A percentile compares a stretch with the other conserved stretches of the same genome.
Conservation (phyloP, 768 basidiomycete genomes). For the Suillus alpinus region DNA sequence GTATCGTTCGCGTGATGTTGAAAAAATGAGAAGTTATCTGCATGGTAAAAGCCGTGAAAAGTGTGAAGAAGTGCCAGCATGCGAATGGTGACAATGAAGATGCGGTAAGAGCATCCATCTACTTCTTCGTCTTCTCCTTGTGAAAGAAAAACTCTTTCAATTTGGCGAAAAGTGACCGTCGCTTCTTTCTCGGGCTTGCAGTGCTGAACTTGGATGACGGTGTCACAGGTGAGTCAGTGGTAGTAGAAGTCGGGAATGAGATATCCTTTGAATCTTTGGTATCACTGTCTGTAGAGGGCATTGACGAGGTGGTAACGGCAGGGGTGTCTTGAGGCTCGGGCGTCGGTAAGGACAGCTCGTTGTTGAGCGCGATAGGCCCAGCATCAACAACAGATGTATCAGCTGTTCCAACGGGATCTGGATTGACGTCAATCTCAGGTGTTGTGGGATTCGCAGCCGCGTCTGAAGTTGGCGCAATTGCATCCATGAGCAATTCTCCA, state of each 20-base stretch:
- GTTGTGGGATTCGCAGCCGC: not conserved
- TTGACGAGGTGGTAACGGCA: not conserved
- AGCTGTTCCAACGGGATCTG: not conserved
- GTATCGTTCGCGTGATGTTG: slow-evolving; percentile 18
- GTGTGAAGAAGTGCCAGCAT: not conserved
- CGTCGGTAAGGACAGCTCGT: not conserved
- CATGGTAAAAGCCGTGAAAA: not conserved
- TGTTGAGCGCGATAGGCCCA: not conserved
- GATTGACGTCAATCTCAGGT: not conserved
- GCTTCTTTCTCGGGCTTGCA: slow-evolving; percentile 45
- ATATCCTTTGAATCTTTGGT: slow-evolving; percentile 11
- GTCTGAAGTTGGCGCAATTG: not conserved
- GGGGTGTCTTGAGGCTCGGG: not conserved
- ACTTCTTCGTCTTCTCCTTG: slow-evolving; percentile 42
- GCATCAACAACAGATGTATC: not conserved
- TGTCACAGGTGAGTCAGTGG: slow-evolving; percentile 16
- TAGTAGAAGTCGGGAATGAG: slow-evolving; percentile 16
- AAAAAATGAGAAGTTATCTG: slow-evolving; percentile 10
- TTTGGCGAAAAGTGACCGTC: slow-evolving; percentile 51
- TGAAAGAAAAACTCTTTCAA: slow-evolving; percentile 50
- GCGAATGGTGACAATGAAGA: not conserved
- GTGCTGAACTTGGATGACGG: slow-evolving; percentile 37
- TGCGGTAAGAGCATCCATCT: slow-evolving; percentile 22
- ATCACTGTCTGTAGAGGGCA: not conserved
- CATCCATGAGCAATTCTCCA: not conserved